These are phyloP conservation scores for Canariomyces notabilis DNA, from an alignment of 2,329 filamentous ascomycete genomes.

Conservation along the genomic window DNA sequence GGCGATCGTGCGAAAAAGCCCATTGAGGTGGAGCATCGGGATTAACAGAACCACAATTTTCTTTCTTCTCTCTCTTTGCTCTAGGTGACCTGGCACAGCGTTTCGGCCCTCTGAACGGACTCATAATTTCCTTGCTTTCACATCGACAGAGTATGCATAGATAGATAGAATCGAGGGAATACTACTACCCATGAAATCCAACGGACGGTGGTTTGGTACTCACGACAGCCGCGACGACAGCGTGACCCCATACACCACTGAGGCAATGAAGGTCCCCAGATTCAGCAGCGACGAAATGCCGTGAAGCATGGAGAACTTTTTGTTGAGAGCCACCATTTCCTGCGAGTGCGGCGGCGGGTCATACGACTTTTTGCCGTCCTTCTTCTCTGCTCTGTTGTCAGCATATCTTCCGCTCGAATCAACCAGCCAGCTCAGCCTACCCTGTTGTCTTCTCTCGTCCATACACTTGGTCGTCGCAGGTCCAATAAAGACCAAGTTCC, in stretches of 20 bases:
- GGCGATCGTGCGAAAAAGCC: too few relatives aligned
- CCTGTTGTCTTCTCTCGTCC: constrained; percentile 71
- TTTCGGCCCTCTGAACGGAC: not conserved
- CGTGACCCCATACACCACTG: constrained; percentile 72
- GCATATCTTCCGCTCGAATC: not conserved
- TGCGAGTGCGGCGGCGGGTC: constrained; percentile 73
- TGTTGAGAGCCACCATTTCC: constrained; percentile 79
- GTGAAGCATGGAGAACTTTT: constrained; percentile 72
- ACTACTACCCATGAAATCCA: not conserved
- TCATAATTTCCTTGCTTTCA: not conserved
- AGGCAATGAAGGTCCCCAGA: constrained; percentile 62
- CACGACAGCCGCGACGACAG: constrained; percentile 59
- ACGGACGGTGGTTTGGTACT: not conserved
- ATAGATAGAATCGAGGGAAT: not conserved
- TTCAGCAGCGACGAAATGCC: constrained; percentile 78
- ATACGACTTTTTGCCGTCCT: constrained; percentile 83
- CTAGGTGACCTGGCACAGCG: not conserved
- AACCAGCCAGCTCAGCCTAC: constrained; percentile 40
- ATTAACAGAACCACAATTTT: not conserved
- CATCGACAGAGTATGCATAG: not conserved
- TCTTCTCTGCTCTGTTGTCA: constrained; percentile 54
- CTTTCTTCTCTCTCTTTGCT: not conserved
- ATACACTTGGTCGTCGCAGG: constrained; percentile 73
- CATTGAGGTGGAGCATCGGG: not conserved
- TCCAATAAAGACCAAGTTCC: constrained; percentile 67